These are phyloP conservation scores for Leishmania turanica DNA, from an alignment of 208 protist species.

Conservation along the genomic window DNA sequence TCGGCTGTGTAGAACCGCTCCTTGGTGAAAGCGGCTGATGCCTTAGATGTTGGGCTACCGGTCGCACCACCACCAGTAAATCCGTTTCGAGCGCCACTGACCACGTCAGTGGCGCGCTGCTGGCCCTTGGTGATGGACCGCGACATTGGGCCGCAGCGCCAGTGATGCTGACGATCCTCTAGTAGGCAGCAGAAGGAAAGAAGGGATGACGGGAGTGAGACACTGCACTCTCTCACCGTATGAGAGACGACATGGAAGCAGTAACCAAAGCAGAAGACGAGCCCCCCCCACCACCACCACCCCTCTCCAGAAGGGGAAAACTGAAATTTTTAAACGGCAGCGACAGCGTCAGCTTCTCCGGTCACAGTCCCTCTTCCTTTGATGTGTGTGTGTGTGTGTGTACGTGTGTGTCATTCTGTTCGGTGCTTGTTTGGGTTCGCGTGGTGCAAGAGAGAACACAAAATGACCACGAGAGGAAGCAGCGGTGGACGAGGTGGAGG, in stretches of 20 bases:
- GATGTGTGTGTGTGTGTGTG: not conserved
- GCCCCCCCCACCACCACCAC: no score
- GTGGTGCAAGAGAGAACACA: not conserved
- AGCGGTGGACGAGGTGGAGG: not conserved
- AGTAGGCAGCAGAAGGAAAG: not conserved
- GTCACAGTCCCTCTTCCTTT: not conserved
- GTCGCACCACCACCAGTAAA: slow-evolving; percentile 13
- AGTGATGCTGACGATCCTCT: slow-evolving; percentile 8
- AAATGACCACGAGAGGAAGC: not conserved
- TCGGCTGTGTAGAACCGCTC: slow-evolving; percentile 60
- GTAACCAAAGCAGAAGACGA: not conserved
- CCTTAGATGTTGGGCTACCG: not conserved
- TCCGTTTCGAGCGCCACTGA: slow-evolving; percentile 29
- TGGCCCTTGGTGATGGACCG: slow-evolving; percentile 30
- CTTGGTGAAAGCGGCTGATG: not conserved
- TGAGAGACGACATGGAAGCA: not conserved
- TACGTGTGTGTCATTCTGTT: not conserved
- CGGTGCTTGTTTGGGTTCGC: not conserved
- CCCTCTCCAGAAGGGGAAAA: no score
- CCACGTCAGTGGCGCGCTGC: slow-evolving; percentile 32
- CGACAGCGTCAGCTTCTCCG: not conserved
- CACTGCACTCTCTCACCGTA: not conserved
- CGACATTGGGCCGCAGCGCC: slow-evolving; percentile 13
- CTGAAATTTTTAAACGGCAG: not conserved
- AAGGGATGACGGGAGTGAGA: not conserved